Evolutionary conservation across 2,329 filamentous ascomycete species (phyloP), one percentile per base, ranked within the genome.

Genomic region (Aspergillus fijiensis): DNA sequence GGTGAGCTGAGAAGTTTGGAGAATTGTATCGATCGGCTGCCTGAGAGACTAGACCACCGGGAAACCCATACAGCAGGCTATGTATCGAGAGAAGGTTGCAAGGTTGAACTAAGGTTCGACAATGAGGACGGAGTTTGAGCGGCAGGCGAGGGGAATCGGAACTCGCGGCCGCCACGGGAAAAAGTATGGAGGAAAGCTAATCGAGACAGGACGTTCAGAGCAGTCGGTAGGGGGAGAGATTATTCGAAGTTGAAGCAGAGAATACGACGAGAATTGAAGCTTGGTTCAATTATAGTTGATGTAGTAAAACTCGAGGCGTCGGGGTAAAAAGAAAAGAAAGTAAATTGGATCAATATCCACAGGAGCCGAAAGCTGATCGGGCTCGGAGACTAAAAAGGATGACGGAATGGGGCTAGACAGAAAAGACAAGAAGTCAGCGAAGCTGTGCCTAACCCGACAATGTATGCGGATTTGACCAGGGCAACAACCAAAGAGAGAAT

Each of bases 31-130:
- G 58, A 50, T 57, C 51, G 29, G 50, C 57, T 61, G 49, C 27
- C 27, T 57, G 57, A 45, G 25, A 49, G n/a, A 31, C 33, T 55
- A 42, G 47, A 55, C 50, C 33, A 27, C 59, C 57, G 49, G 59
- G 49, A 60, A 51, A 50, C 63, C 66, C 66, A 68, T 69, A 59
- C 68, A 70, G 69, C 51, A 50, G 56, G 27, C 33, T 29, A n/a
- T 23, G n/a, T 33, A 29, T 50, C 54, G 49, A 21, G n/a, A 27
- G 23, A 23, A 23, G 23, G 23, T 35, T 12, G 16, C 14, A 19
- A 19, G 6, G 16, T 45, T 19, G 39, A 16, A 45, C 14, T 2
- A 16, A 45, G 5, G 16, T 45, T 16, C 16, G 39, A 45, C 39
- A 45, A 14, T 16, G 33, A 35, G 39, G 16, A 45, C 39, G 39